phyloP scores from a whole-genome alignment of 2,329 filamentous ascomycete species.

The Xylaria polymorpha region DNA sequence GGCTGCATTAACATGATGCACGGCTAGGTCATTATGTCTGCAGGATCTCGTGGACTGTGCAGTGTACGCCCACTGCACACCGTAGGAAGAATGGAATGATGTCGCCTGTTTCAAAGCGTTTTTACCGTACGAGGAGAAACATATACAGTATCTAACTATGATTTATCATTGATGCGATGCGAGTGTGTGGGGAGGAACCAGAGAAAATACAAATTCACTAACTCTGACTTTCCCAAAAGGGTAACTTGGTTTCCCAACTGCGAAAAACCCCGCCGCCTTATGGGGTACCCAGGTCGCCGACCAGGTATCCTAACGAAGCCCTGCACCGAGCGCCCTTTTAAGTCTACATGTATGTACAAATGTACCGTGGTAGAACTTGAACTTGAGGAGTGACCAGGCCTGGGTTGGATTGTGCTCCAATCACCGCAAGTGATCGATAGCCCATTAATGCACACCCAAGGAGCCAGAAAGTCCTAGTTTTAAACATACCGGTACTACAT shows the following conservation, averaged over 20 bases:
- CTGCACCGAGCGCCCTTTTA: not conserved
- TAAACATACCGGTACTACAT: constrained; percentile 7
- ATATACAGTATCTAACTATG: not conserved
- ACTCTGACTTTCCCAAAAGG: constrained; percentile 39
- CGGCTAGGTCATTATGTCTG: constrained; percentile 40
- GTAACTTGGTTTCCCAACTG: constrained; percentile 38
- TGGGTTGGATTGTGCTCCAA: not conserved
- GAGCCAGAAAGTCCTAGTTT: constrained; percentile 20
- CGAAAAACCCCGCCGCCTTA: constrained; percentile 41
- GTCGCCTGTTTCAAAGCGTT: constrained; percentile 1
- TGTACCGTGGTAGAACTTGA: too few species aligned
- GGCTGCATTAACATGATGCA: constrained; percentile 41
- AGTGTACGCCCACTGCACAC: constrained; percentile 26
- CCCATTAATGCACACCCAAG: constrained; percentile 17
- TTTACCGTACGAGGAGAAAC: constrained; percentile 13
- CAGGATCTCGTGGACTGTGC: constrained; percentile 34
- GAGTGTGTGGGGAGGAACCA: constrained; percentile 16
- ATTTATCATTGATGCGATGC: not conserved
- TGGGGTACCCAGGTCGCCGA: constrained; percentile 10
- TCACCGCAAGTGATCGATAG: constrained; percentile 24
- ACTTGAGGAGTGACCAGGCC: not conserved
- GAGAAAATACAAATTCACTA: constrained; percentile 19
- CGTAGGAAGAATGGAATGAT: constrained; percentile 24
- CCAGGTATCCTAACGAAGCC: constrained; percentile 13
- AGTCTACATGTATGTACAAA: not conserved